Evolutionary conservation across 352 stramenopile genomes (phyloP), one percentile per base, ranked within the genome.

Genomic region (Phytophthora quininea): DNA sequence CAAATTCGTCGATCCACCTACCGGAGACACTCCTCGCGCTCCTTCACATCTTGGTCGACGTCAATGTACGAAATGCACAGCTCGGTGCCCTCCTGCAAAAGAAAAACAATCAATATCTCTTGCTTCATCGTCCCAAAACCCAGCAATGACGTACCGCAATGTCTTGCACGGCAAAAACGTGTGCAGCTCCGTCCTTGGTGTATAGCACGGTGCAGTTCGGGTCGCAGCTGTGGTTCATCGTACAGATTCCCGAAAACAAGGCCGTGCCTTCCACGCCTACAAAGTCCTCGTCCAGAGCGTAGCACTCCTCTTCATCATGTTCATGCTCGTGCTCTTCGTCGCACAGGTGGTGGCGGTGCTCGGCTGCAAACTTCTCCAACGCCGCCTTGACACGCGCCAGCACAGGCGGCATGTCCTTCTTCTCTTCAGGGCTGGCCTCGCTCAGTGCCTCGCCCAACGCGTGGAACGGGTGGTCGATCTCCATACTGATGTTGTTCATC

Each of bases 181-280:
- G 85, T 12, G 82, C 84, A 45, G 75, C 58, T 65, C 84, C 84
- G 56, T 90, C 79, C 63, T 90, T 89, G 48, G 85, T 91, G 80
- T 98, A 98, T 27, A 96, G 67, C 50, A 98, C 82, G 4, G 92
- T 87, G 57, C 96, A 93, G 76, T 98, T 98, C 3, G 93, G 93
- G 52, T 93, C 81, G 73, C 95, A 99, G 57, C 89, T 97, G 80
- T 99, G 96, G 79, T 99, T 99, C 93, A 98, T 98, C 72, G 95
- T 98, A 71, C 95, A 98, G 38, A 97, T 90, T 7, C 87, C 84
- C 30, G 88, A 86, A 73, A 96, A 98, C 51, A 99, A 79, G 15
- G 95, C 94, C 0, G 96, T 98, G 45, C 96, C 96, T 74, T 99
- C 96, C 19, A 99, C 74, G 43, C 95, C 92, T n/a, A 93, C 79